Conservation (phyloP, 768 basidiomycete genomes). For the Naganishia friedmannii region DNA sequence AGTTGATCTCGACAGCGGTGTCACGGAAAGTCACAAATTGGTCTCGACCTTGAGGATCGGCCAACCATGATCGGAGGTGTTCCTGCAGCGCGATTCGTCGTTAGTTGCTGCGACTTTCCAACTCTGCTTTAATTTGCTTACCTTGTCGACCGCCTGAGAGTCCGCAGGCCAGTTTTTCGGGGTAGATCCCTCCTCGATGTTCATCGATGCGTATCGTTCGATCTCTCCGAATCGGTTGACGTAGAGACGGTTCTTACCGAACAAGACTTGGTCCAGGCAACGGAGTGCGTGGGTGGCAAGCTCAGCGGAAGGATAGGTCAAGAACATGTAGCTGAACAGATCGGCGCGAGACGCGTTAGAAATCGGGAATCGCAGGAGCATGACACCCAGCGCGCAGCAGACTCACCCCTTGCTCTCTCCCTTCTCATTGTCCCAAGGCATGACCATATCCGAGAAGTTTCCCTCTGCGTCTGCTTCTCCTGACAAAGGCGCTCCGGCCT, state of each 20-base stretch:
- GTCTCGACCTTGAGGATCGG: constrained; percentile 85
- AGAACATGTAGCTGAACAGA: constrained; percentile 62
- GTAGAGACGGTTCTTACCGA: constrained; percentile 81
- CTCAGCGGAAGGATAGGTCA: constrained; percentile 54
- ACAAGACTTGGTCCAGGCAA: constrained; percentile 56
- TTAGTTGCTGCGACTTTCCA: not conserved
- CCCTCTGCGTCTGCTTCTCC: constrained; percentile 60
- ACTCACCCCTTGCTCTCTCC: constrained; percentile 89
- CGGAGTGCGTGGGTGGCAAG: constrained; percentile 51
- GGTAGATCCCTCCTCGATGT: constrained; percentile 46
- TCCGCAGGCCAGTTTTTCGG: constrained; percentile 49
- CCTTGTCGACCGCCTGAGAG: constrained; percentile 28
- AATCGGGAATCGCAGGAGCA: not conserved
- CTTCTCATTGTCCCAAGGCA: constrained; percentile 80
- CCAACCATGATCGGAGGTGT: constrained; percentile 91
- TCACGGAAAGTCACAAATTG: constrained; percentile 93
- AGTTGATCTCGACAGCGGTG: constrained; percentile 82
- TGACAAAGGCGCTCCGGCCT: constrained; percentile 69
- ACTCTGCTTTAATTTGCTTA: not conserved
- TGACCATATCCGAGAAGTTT: constrained; percentile 70
- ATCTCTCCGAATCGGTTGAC: constrained; percentile 87
- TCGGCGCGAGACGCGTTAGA: constrained; percentile 54
- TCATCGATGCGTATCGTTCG: constrained; percentile 70
- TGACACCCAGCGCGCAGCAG: not conserved
- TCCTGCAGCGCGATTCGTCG: constrained; percentile 60